These are phyloP conservation scores for Fusarium devonianum DNA, from an alignment of 2,329 filamentous ascomycete species.

Conservation along the genomic window DNA sequence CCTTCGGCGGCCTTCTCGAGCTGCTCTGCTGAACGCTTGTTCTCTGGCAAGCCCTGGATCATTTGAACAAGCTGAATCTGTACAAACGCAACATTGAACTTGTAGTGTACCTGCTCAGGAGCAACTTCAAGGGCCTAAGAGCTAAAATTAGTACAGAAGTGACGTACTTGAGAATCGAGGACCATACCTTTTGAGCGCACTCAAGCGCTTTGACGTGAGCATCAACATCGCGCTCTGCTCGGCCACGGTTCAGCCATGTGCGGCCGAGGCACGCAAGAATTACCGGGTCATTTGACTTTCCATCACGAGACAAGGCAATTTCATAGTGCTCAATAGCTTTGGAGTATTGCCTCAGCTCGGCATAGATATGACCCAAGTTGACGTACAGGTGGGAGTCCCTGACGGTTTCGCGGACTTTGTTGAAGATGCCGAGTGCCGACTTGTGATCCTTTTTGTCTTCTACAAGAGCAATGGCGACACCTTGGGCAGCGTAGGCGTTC, in stretches of 20 bases:
- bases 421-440: constrained; percentile 83
- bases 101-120: constrained; percentile 86
- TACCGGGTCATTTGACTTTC: constrained; percentile 74
- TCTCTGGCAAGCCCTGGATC: constrained; percentile 77
- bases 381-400: constrained; percentile 88
- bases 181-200: constrained; percentile 67
- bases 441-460: constrained; percentile 93
- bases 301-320: constrained; percentile 78
- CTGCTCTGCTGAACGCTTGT: constrained; percentile 78
- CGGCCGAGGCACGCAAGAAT: constrained; percentile 87
- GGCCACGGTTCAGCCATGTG: constrained; percentile 84
- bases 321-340: constrained; percentile 97
- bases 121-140: constrained; percentile 74
- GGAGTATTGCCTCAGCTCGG: constrained; percentile 86
- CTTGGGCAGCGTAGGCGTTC: constrained; percentile 96
- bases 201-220: constrained; percentile 65
- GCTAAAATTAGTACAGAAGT: constrained; percentile 14
- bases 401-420: constrained; percentile 88
- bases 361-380: constrained; percentile 92
- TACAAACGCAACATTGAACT: constrained; percentile 98
- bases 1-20: constrained; percentile 81
- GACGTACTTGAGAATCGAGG: neutral
- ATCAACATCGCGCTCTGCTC: constrained; percentile 65
- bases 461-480: constrained; percentile 90
- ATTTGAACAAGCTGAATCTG: constrained; percentile 91